Percentiles rank a stretch among this genome's conserved stretches.
Evolutionary conservation across 1,284 basidiomycete species (phyloP).

Genomic region (Ceratobasidium sp.): DNA sequence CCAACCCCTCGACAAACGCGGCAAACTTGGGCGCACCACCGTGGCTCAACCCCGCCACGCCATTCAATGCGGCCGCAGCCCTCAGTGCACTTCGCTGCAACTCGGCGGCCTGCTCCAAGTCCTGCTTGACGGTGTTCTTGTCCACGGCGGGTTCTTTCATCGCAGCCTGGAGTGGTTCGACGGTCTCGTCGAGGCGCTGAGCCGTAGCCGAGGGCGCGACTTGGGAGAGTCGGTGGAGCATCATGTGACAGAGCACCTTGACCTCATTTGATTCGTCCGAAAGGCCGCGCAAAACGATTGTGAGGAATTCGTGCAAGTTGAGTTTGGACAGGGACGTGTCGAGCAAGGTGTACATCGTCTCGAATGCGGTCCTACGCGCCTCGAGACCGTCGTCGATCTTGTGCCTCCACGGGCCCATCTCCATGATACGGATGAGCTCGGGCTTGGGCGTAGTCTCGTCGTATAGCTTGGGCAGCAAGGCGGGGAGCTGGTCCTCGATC

Average conservation of each 20-base stretch:
- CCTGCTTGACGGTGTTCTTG: constrained; percentile 96
- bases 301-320: constrained; percentile 84
- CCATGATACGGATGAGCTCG: constrained; percentile 86
- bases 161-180: constrained; percentile 80
- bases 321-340: constrained; percentile 89
- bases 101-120: constrained; percentile 91
- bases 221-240: constrained; percentile 88
- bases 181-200: constrained; percentile 86
- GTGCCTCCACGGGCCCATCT: constrained; percentile 99
- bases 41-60: constrained; percentile 58
- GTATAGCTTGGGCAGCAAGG: constrained; percentile 84
- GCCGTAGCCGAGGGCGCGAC: constrained; percentile 82
- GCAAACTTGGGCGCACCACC: constrained; percentile 73
- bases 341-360: constrained; percentile 96
- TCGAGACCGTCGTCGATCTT: constrained; percentile 93
- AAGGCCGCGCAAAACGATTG: constrained; percentile 82
- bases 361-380: constrained; percentile 94
- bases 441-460: constrained; percentile 81
- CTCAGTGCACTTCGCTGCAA: constrained; percentile 87
- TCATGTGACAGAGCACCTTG: constrained; percentile 95
- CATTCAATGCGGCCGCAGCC: constrained; percentile 84
- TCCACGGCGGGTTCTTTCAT: constrained; percentile 91
- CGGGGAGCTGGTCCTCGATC: constrained; percentile 80
- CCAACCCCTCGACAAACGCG: constrained; percentile 71
- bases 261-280: constrained; percentile 93